Evolutionary conservation across 2,329 filamentous ascomycete species (phyloP), one percentile per base, ranked within the genome.

Genomic region (Parafenestella ontariensis): DNA sequence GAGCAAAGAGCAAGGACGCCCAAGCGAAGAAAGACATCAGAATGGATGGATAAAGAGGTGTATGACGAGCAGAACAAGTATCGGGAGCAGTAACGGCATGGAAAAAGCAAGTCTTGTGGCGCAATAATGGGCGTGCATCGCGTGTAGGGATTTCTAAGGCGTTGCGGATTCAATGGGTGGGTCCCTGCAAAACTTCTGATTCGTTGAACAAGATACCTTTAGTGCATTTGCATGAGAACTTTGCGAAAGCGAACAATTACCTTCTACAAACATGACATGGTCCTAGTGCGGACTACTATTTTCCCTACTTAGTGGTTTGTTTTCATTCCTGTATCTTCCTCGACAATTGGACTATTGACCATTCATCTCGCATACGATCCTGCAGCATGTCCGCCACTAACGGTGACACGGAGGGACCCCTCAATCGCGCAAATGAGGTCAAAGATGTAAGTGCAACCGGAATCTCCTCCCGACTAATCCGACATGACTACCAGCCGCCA

Each of bases 381-480:
- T 40, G 37, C 37, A 43, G 15, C 41, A 58, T 60, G 50, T 24
- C 51, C 29, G 46, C 41, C 17, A 10, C 40, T 52, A n/a, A 46
- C 7, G 23, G 26, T 21, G 18, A 41, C 43, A 64, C 49, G 6
- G 62, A 68, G 37, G 50, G 58, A 36, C 66, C 66, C 23, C 66
- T 73, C 39, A 65, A 65, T 37, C 65, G 73, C 20, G 70, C 75
- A 11, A 71, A 73, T 26, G 75, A 77, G 58, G 73, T 74, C 49
- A 67, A 75, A 65, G 73, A 76, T 52, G 75, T 76, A 67, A 42
- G 66, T 68, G 21, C 28, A 13, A 4, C 28, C 28, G 8, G 28
- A 13, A 31, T 13, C 13, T 9, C 11, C 11, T 9, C 11, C 13
- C 11, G 28, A 13, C 28, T 31, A 31, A 13, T 9, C 11, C 28